These are phyloP conservation scores for Melocanna baccifera DNA, from an alignment of 176 grass and related monocot species.

Conservation along the genomic window DNA sequence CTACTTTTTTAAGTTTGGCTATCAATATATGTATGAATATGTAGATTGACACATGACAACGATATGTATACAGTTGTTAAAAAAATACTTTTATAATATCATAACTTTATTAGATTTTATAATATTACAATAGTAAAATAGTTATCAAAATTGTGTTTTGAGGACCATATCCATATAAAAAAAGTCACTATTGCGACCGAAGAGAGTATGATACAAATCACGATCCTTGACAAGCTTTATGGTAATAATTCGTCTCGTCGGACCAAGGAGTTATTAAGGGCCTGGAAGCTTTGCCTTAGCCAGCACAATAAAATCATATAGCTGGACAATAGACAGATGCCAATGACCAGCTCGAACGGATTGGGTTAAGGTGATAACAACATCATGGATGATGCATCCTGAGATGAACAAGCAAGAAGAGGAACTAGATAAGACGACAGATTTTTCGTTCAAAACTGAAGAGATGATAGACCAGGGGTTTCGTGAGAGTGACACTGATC, in stretches of 20 bases:
- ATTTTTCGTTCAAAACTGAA: background rate
- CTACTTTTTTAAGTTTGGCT: too few species aligned
- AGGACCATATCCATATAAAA: accelerated
- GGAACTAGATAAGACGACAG: background rate
- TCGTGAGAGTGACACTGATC: background rate
- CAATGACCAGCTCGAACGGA: background rate
- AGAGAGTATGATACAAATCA: too few species aligned
- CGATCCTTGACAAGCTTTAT: too few species aligned
- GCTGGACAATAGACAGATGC: background rate
- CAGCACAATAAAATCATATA: background rate
- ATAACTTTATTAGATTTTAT: too few species aligned
- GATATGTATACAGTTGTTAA: too few species aligned
- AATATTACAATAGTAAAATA: too few species aligned
- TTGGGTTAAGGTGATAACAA: background rate
- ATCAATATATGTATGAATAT: too few species aligned
- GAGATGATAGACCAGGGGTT: background rate
- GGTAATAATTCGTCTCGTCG: too few species aligned
- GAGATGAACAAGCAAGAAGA: background rate
- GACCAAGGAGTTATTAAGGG: background rate
- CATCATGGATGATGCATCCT: background rate
- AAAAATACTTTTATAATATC: too few species aligned
- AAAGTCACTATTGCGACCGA: too few species aligned
- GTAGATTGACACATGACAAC: too few species aligned
- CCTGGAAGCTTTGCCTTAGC: background rate
- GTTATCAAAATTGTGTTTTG: too few species aligned